Percentiles rank a stretch among this genome's conserved stretches.
Conservation (phyloP, 176 grass and related monocot genomes). For the Canna indica region DNA sequence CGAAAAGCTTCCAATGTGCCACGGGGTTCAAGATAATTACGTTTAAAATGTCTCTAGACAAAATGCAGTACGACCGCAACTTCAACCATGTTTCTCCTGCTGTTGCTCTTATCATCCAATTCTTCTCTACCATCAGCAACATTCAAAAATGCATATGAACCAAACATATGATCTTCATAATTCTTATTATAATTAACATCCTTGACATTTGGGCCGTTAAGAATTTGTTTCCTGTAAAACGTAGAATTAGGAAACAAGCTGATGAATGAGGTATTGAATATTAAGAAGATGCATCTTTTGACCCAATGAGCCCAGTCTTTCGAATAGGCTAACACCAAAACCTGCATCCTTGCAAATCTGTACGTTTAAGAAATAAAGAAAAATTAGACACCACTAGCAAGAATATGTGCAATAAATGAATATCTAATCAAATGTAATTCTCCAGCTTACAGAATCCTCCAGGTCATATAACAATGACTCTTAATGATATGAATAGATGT, state of each 20-base stretch:
- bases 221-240: slow-evolving; percentile 60
- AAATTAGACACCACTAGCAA: no score
- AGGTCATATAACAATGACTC: no score
- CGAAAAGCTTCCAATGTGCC: no score
- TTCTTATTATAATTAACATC: slow-evolving; percentile 40
- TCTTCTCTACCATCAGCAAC: slow-evolving; percentile 66
- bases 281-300: slow-evolving; percentile 61
- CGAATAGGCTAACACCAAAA: slow-evolving; percentile 64
- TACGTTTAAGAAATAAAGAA: no score
- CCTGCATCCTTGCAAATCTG: slow-evolving; percentile 62
- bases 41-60: slow-evolving; percentile 45
- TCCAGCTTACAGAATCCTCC: no score
- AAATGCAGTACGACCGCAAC: slow-evolving; percentile 54
- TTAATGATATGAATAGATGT: no score
- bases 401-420: no score
- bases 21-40: slow-evolving; percentile 27
- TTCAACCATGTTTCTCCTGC: slow-evolving; percentile 54
- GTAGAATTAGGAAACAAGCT: slow-evolving; percentile 58
- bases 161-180: slow-evolving; percentile 30
- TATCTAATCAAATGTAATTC: no score
- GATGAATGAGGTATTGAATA: slow-evolving; percentile 62
- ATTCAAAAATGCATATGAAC: slow-evolving; percentile 52
- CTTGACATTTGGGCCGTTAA: slow-evolving; percentile 57
- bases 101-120: slow-evolving; percentile 37
- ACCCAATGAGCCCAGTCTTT: slow-evolving; percentile 44